A percentile compares a stretch with the other conserved stretches of the same genome.
Evolutionary conservation across 225 moss, liverwort and hornwort genomes (phyloP).

Genomic region (Physcomitrellopsis africana): DNA sequence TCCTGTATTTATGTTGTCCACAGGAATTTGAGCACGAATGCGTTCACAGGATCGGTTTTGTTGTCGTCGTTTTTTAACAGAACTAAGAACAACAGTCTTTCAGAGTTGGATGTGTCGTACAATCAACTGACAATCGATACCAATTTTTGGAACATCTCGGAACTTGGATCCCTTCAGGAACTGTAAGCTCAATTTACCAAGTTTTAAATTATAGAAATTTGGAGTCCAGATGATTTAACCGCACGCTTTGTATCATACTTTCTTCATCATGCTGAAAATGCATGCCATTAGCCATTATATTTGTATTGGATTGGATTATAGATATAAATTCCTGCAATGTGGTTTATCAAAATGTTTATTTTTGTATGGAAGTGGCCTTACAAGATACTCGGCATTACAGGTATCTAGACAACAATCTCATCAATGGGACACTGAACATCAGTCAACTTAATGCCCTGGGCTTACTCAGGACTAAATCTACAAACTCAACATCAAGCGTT

Average conservation of each 20-base stretch:
- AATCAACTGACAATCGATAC: conserved; percentile 9
- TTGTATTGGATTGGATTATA: too few species aligned
- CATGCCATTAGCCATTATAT: too few species aligned
- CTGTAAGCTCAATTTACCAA: conserved; percentile 12
- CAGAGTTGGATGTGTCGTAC: conserved; percentile 17
- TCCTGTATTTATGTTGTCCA: background rate
- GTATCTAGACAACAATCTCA: background rate
- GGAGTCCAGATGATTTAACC: background rate
- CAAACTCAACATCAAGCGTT: background rate
- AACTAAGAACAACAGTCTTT: background rate
- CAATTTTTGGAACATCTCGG: conserved; percentile 2
- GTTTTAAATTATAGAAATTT: background rate
- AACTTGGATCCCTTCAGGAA: background rate
- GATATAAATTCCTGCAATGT: too few species aligned
- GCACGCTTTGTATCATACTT: background rate
- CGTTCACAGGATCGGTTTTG: conserved; percentile 18
- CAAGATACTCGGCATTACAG: background rate
- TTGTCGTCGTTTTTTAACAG: background rate
- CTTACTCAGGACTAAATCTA: background rate
- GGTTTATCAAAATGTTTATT: background rate
- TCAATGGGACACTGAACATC: conserved; percentile 13
- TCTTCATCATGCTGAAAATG: too few species aligned
- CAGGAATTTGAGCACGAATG: conserved; percentile 39
- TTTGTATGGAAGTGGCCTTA: background rate
- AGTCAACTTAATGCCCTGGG: background rate